Evolutionary conservation across 208 protist species (phyloP), one percentile per base, ranked within the genome.

Genomic region (Plasmodiophora brassicae): DNA sequence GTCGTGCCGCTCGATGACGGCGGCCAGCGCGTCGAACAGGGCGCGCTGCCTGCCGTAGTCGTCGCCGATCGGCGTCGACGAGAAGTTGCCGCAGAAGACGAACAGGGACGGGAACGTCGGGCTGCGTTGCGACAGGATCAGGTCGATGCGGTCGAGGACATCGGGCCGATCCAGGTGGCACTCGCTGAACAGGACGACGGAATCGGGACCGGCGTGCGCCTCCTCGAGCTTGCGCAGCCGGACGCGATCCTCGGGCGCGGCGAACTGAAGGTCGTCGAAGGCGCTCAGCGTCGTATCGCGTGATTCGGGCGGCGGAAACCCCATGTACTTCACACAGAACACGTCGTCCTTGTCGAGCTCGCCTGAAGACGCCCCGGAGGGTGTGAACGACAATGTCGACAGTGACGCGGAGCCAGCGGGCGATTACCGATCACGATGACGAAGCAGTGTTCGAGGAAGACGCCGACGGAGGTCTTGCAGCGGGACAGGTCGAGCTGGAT

Each of bases 1-100:
- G 0, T 84, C 85, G 54, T 57, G 50, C 85, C 0, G 0, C 28
- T 38, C 53, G 32, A 90, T 87, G 22, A 90, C 1, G 5, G 53
- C 88, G 35, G 87, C 88, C 0, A 90, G 87, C 32, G 71, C 0
- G 53, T 87, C 57, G 78, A 90, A 90, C 0, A 90, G 71, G 36
- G 0, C 41, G 28, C 39, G 44, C 65, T 88, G 0, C 5, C 8
- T n/a, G 36, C 32, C 0, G 28, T 38, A 46, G 1, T 89, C 78
- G 10, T 1, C 0, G 8, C 87, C 84, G 8, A 89, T 0, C 60
- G 72, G 87, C 43, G 41, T 1, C 1, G 65, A 41, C 28, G 41
- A 57, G 36, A 89, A 89, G 71, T 89, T 89, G 36, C 87, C 87
- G 45, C 43, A 71, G 32, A 89, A 39, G 5, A 89, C 84, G 46